phyloP scores from a whole-genome alignment of 495 filamentous ascomycete genomes.

The Penicillium riverlandense region DNA sequence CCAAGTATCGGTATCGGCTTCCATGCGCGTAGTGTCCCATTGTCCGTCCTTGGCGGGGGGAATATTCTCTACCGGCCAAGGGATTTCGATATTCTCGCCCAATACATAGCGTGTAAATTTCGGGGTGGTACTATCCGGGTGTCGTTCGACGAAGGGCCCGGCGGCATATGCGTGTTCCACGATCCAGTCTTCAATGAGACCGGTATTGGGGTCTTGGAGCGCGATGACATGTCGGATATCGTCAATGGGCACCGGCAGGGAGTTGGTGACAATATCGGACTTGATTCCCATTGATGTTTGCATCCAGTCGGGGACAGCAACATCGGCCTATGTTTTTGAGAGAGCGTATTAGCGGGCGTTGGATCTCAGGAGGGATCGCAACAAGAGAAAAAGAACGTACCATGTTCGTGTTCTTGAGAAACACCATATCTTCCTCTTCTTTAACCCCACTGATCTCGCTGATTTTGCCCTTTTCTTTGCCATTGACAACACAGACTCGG shows the following conservation, averaged over 20 bases:
- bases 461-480: slow-evolving; percentile 76
- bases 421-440: slow-evolving; percentile 46
- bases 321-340: slow-evolving; percentile 41
- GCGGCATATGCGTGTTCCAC: slow-evolving; percentile 56
- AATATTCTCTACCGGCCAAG: slow-evolving; percentile 57
- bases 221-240: slow-evolving; percentile 75
- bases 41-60: slow-evolving; percentile 40
- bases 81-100: slow-evolving; percentile 51
- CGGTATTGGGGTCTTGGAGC: slow-evolving; percentile 55
- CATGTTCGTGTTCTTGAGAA: slow-evolving; percentile 58
- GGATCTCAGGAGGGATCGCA: background rate
- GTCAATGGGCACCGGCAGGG: slow-evolving; percentile 53
- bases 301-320: slow-evolving; percentile 49
- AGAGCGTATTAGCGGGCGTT: background rate
- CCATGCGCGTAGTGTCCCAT: slow-evolving; percentile 65
- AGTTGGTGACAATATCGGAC: slow-evolving; percentile 34
- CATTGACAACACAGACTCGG: slow-evolving; percentile 69
- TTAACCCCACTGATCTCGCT: slow-evolving; percentile 56
- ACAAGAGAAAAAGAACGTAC: slow-evolving; percentile 36
- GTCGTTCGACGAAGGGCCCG: slow-evolving; percentile 25
- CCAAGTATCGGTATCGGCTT: slow-evolving; percentile 70
- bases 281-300: slow-evolving; percentile 29
- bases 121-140: slow-evolving; percentile 26
- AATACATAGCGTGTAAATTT: slow-evolving; percentile 36
- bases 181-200: slow-evolving; percentile 60